Percentiles rank a stretch among this genome's conserved stretches.
phyloP scores from a whole-genome alignment of 805 yeast species.

The Kockiozyma suomiensis region DNA sequence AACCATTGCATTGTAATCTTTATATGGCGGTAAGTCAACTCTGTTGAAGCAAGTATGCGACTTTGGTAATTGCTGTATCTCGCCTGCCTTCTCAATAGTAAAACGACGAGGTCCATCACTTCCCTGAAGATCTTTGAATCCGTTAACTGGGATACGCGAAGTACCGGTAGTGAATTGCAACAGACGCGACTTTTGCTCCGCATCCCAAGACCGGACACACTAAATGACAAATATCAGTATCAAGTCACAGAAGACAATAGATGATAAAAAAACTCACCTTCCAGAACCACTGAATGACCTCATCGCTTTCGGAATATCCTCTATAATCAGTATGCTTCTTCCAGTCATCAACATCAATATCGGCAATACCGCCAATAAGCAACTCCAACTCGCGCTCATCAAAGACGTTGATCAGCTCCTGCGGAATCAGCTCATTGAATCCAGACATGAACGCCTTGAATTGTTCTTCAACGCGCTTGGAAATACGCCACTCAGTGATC shows the following conservation, averaged over 20 bases:
- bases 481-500: slow-evolving; percentile 94
- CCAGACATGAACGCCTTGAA: slow-evolving; percentile 96
- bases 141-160: slow-evolving; percentile 97
- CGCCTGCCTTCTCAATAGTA: slow-evolving; percentile 98
- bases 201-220: slow-evolving; percentile 90
- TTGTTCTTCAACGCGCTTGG: slow-evolving; percentile 90
- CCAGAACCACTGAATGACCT: slow-evolving; percentile 99
- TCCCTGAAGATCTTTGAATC: slow-evolving; percentile 97
- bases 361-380: slow-evolving; percentile 97
- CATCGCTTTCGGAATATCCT: slow-evolving; percentile 95
- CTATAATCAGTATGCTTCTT: slow-evolving; percentile 98
- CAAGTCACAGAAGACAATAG: background rate
- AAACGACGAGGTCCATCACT: slow-evolving; percentile 99
- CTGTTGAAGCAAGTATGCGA: slow-evolving; percentile 99
- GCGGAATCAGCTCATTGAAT: slow-evolving; percentile 95
- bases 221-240: background rate
- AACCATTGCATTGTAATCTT: slow-evolving; percentile 77
- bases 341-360: slow-evolving; percentile 98
- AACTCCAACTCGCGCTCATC: slow-evolving; percentile 97
- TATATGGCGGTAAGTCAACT: slow-evolving; percentile 95
- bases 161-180: slow-evolving; percentile 99
- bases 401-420: slow-evolving; percentile 92
- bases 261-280: slow-evolving; percentile 40
- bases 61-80: slow-evolving; percentile 85
- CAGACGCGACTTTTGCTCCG: slow-evolving; percentile 93